Percentiles rank a stretch among this genome's conserved stretches.
phyloP scores from a whole-genome alignment of 176 grass and related monocot genomes.

The Carex parvula region DNA sequence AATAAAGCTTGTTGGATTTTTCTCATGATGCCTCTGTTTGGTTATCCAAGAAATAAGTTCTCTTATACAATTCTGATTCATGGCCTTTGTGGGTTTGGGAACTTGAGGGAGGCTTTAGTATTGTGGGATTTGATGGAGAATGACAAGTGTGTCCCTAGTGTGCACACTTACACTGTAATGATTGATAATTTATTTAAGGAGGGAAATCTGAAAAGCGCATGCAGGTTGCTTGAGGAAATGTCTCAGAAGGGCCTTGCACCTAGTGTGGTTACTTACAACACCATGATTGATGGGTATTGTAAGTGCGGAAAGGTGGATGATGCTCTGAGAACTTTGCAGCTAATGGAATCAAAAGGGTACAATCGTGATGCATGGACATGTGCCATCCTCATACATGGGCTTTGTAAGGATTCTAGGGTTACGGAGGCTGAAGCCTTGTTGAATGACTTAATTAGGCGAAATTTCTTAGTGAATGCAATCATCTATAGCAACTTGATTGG shows the following conservation, averaged over 20 bases:
- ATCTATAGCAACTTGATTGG: conserved; percentile 33
- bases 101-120: conserved; percentile 37
- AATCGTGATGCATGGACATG: conserved; percentile 40
- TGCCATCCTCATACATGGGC: conserved; percentile 31
- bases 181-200: conserved; percentile 61
- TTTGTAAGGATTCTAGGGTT: conserved; percentile 29
- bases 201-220: conserved; percentile 36
- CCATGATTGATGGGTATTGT: conserved; percentile 82
- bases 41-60: conserved; percentile 60
- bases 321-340: conserved; percentile 48
- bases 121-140: conserved; percentile 51
- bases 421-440: conserved; percentile 34
- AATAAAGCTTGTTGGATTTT: conserved; percentile 67
- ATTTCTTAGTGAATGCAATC: conserved; percentile 30
- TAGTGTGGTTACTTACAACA: conserved; percentile 73
- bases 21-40: conserved; percentile 68
- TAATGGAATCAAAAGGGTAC: conserved; percentile 56
- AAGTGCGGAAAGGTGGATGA: conserved; percentile 49
- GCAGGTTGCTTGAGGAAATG: conserved; percentile 69
- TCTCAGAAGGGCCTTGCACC: conserved; percentile 48
- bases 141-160: conserved; percentile 57
- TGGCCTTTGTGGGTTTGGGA: conserved; percentile 38
- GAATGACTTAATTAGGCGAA: conserved; percentile 28
- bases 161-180: conserved; percentile 50
- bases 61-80: conserved; percentile 78